Conservation (phyloP, 257 asterid species). For the Forsythia suspensa region DNA sequence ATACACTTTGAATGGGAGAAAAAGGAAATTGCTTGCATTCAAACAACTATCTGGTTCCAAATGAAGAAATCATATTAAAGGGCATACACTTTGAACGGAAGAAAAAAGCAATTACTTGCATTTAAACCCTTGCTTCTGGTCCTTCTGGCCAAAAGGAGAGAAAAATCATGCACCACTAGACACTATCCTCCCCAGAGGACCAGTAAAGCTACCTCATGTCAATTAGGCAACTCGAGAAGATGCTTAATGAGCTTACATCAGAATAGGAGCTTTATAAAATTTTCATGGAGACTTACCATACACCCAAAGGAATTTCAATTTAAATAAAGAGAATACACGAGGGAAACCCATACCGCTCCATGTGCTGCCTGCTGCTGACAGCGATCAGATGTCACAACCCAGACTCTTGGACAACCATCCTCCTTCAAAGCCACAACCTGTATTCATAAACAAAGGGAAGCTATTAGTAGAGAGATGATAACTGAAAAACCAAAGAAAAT, state of each 20-base stretch:
- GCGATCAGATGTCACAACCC: slow-evolving; percentile 95
- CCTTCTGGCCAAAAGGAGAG: neutral
- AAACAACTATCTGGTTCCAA: neutral
- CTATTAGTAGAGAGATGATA: neutral
- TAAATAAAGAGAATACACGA: neutral
- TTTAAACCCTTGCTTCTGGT: neutral
- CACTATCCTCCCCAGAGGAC: neutral
- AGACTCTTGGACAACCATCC: slow-evolving; percentile 97
- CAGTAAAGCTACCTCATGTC: neutral
- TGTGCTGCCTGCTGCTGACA: slow-evolving; percentile 83
- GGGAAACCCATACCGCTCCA: slow-evolving; percentile 74
- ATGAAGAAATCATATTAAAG: neutral
- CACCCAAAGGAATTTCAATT: neutral
- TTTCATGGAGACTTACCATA: neutral
- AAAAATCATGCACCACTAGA: neutral
- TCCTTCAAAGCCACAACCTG: slow-evolving; percentile 85
- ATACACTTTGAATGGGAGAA: neutral
- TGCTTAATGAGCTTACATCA: neutral
- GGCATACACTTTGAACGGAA: too few relatives aligned
- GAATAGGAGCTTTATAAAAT: neutral
- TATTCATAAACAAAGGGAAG: slow-evolving; percentile 6
- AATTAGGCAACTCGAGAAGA: neutral
- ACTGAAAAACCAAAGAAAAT: neutral
- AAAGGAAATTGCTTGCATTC: neutral
- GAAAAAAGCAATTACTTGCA: neutral